Conservation (phyloP, 345 rosid genomes). For the Nasturtium officinale region DNA sequence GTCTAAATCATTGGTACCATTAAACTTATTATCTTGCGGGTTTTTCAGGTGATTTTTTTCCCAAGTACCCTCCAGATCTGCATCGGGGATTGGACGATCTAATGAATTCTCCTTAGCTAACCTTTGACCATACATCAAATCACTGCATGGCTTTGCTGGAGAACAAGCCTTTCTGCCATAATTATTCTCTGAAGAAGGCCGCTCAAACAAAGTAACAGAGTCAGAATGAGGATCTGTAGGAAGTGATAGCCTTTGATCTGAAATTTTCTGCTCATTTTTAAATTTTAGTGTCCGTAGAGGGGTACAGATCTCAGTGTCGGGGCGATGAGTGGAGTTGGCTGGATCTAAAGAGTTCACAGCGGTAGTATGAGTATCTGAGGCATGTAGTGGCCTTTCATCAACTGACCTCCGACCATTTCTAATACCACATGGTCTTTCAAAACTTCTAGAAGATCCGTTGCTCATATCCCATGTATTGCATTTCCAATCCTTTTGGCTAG, state of each 20-base stretch:
- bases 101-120: constrained; percentile 34
- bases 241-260: constrained; percentile 38
- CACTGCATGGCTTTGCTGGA: constrained; percentile 40
- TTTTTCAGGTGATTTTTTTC: constrained; percentile 51
- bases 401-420: constrained; percentile 60
- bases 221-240: constrained; percentile 35
- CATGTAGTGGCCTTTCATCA: constrained; percentile 52
- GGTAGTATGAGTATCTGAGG: constrained; percentile 56
- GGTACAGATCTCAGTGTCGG: constrained; percentile 22
- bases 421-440: constrained; percentile 60
- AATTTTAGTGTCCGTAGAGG: constrained; percentile 28
- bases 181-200: constrained; percentile 34
- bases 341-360: constrained; percentile 51
- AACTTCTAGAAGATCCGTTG: constrained; percentile 60
- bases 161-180: constrained; percentile 34
- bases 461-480: constrained; percentile 63
- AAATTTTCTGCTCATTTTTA: constrained; percentile 34
- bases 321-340: constrained; percentile 43
- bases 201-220: constrained; percentile 35
- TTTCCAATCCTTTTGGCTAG: constrained; percentile 75
- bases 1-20: constrained; percentile 52
- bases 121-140: constrained; percentile 33
- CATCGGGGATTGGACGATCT: constrained; percentile 31
- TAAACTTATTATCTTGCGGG: constrained; percentile 51
- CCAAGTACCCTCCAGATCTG: constrained; percentile 34